Conservation (phyloP, 192 early-diverging fungal species). For the Entomortierella parvispora region DNA sequence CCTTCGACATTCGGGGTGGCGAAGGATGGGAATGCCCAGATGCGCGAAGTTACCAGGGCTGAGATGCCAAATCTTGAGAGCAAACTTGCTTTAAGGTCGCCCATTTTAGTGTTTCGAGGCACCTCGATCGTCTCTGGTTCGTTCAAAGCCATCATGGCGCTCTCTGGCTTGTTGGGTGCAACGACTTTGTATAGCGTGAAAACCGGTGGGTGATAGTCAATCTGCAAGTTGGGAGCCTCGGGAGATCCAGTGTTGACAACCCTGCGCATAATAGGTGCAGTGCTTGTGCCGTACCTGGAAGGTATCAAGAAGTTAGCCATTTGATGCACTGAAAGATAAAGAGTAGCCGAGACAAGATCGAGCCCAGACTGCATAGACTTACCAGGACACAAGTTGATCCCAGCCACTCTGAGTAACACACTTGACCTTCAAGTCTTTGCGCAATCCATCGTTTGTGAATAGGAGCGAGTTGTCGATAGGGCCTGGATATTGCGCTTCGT, state of each 20-base stretch:
- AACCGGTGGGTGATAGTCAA: slow-evolving; percentile 55
- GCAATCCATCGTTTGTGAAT: slow-evolving; percentile 47
- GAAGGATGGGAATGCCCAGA: slow-evolving; percentile 29
- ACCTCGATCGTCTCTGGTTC: slow-evolving; percentile 35
- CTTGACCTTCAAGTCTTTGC: slow-evolving; percentile 38
- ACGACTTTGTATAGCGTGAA: slow-evolving; percentile 48
- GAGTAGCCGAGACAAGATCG: slow-evolving; percentile 6
- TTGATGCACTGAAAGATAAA: slow-evolving; percentile 32
- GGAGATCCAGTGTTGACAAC: slow-evolving; percentile 40
- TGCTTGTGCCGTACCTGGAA: slow-evolving; percentile 50
- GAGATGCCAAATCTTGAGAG: slow-evolving; percentile 7
- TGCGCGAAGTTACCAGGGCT: slow-evolving; percentile 5
- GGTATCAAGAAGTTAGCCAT: slow-evolving; percentile 23
- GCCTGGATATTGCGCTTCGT: slow-evolving; percentile 40
- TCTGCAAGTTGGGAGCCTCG: slow-evolving; percentile 12
- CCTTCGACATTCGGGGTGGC: slow-evolving; percentile 10
- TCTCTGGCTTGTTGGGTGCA: slow-evolving; percentile 10
- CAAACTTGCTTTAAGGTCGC: slow-evolving; percentile 32
- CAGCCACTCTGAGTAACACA: slow-evolving; percentile 61
- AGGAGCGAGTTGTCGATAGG: slow-evolving; percentile 60
- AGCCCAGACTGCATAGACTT: slow-evolving; percentile 44
- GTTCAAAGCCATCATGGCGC: slow-evolving; percentile 13
- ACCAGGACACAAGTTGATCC: slow-evolving; percentile 58
- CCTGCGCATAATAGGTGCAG: slow-evolving; percentile 52
- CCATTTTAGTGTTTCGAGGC: slow-evolving; percentile 28